phyloP scores from a whole-genome alignment of 2,329 filamentous ascomycete genomes.

The Cryphonectria nitschkei region DNA sequence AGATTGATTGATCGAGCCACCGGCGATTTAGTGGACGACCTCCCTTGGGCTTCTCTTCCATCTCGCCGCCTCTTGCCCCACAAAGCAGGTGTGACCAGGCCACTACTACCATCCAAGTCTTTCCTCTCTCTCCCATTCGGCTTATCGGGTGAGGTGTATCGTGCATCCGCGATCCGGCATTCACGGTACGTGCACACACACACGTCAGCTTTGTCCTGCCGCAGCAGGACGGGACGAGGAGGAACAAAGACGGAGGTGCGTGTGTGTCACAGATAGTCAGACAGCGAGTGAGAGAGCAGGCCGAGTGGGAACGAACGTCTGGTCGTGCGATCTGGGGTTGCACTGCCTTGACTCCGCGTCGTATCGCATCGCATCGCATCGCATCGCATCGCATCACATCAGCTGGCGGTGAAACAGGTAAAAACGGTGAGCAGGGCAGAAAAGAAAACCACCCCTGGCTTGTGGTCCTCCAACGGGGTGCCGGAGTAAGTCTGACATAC shows the following conservation, averaged over 20 bases:
- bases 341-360: not conserved
- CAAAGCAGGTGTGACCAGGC: too few relatives aligned
- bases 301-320: not conserved
- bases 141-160: not conserved
- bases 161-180: not conserved
- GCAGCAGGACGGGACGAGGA: not conserved
- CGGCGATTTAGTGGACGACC: not conserved
- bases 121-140: not conserved
- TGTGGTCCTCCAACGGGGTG: not conserved
- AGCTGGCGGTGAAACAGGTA: slow-evolving; percentile 3
- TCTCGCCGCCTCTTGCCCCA: not conserved
- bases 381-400: not conserved
- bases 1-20: not conserved
- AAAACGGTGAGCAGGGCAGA: not conserved
- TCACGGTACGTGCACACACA: not conserved
- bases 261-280: not conserved
- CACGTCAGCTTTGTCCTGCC: not conserved
- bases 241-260: not conserved
- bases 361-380: slow-evolving; percentile 2
- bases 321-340: not conserved
- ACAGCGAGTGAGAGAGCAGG: not conserved
- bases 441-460: not conserved
- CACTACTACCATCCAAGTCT: too few relatives aligned
- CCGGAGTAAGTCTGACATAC: not conserved
- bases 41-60: not conserved